Evolutionary conservation across 2,329 filamentous ascomycete genomes (phyloP).

Genomic region (Fusarium gaditjirri): DNA sequence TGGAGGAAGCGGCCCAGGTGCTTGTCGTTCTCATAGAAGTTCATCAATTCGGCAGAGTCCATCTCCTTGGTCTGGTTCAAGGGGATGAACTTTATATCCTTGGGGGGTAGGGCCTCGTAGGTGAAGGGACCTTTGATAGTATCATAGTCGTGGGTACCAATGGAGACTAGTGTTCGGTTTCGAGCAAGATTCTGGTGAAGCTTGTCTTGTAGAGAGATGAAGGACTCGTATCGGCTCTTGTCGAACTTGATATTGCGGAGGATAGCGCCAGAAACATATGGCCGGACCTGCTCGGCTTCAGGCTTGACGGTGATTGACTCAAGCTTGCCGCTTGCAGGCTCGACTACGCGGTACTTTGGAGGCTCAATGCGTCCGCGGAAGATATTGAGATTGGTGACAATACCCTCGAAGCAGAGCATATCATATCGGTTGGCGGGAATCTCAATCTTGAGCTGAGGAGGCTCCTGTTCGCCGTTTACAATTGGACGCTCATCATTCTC

Average conservation of each 20-base stretch:
- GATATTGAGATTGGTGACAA: constrained; percentile 94
- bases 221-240: constrained; percentile 91
- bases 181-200: constrained; percentile 95
- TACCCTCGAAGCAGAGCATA: constrained; percentile 97
- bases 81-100: constrained; percentile 89
- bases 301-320: constrained; percentile 84
- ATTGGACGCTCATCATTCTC: constrained; percentile 78
- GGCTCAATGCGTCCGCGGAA: constrained; percentile 81
- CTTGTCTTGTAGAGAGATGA: constrained; percentile 98
- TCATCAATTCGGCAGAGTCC: constrained; percentile 89
- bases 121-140: constrained; percentile 95
- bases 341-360: constrained; percentile 81
- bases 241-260: constrained; percentile 92
- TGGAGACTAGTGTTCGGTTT: constrained; percentile 92
- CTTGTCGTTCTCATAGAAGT: constrained; percentile 94
- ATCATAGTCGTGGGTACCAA: constrained; percentile 96
- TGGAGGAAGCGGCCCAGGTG: constrained; percentile 90
- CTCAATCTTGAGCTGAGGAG: constrained; percentile 96
- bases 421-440: constrained; percentile 95
- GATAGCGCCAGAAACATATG: constrained; percentile 89
- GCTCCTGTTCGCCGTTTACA: constrained; percentile 82
- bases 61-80: constrained; percentile 92
- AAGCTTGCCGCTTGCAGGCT: constrained; percentile 77
- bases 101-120: constrained; percentile 91
- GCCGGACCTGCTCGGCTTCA: constrained; percentile 80